Base-by-base conservation (phyloP, 495 filamentous ascomycete species). In the Choiromyces venosus region DNA sequence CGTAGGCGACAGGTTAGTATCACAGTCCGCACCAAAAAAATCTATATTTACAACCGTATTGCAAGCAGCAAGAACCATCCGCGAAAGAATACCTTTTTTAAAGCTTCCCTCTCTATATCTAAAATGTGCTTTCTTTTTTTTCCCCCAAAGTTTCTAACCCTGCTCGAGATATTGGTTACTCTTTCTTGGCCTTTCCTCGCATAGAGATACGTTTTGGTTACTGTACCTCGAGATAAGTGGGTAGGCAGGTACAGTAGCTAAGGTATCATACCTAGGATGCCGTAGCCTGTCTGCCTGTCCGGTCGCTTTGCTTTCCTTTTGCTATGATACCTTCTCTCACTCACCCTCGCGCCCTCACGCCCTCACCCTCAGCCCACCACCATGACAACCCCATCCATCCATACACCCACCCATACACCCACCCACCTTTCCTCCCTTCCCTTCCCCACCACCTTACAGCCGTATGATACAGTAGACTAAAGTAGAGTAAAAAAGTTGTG, bases 381-480 rank as follows among this genome's bases (percentile, higher is more conserved):
- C 52, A 61, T 61, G n/a, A 61, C n/a, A 29, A 61, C 52, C 52
- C 25, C 52, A 61, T 61, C n/a, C 52, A 61, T n/a, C 25, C 25
- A 61, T n/a, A n/a, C n/a, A 61, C 52, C 52, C 52, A 61, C 52
- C 52, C 52, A n/a, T n/a, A n/a, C n/a, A 52, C 46, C 46, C 42
- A 42, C 40, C 40, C n/a, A 29, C 25, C 52, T 29, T 61, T 61
- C 52, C 29, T 61, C 52, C 52, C 52, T 61, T 61, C 52, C 52
- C 52, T 61, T 29, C 52, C 52, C 52, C 52, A 61, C 52, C 52
- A 61, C 25, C 52, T n/a, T 25, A 29, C 52, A 61, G 52, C 52
- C 52, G n/a, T 61, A 61, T 61, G 52, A 61, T 61, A 61, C 52
- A 29, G 52, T n/a, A n/a, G n/a, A n/a, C n/a, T n/a, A n/a, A n/a